A percentile compares a stretch with the other conserved stretches of the same genome.
Conservation (phyloP, 345 rosid species). For the Boechera divaricarpa region DNA sequence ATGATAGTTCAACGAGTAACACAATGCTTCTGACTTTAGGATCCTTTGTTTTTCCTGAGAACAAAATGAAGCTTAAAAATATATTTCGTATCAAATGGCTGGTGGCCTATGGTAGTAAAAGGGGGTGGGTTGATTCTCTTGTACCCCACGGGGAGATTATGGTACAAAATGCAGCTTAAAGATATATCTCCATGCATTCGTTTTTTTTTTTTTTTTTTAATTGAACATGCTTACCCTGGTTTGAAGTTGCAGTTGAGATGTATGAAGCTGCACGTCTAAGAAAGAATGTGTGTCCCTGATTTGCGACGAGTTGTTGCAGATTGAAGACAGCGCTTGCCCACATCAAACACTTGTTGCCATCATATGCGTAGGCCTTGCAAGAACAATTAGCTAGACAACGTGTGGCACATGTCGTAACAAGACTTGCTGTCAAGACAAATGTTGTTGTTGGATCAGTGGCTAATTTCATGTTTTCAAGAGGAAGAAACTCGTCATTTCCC, state of each 20-base stretch:
- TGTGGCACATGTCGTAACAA: neutral
- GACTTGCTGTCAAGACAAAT: too few relatives aligned
- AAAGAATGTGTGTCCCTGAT: neutral
- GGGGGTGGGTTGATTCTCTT: too few relatives aligned
- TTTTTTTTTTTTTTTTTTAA: too few relatives aligned
- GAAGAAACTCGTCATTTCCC: neutral
- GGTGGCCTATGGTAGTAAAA: too few relatives aligned
- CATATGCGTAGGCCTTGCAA: neutral
- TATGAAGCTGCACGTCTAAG: neutral
- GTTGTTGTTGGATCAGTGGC: neutral
- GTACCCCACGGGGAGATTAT: too few relatives aligned
- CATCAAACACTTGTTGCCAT: neutral
- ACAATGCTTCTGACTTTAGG: neutral
- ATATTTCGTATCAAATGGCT: too few relatives aligned
- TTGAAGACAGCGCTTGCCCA: neutral
- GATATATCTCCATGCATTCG: too few relatives aligned
- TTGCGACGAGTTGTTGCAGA: neutral
- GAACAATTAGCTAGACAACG: neutral
- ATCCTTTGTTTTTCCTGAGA: neutral
- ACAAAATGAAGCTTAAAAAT: too few relatives aligned
- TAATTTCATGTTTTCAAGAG: neutral
- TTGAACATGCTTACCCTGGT: neutral
- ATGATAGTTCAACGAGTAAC: neutral
- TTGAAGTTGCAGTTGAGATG: neutral
- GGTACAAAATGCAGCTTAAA: too few relatives aligned